These are phyloP conservation scores for Microsporum audouinii DNA, from an alignment of 2,329 filamentous ascomycete genomes.

Conservation along the genomic window DNA sequence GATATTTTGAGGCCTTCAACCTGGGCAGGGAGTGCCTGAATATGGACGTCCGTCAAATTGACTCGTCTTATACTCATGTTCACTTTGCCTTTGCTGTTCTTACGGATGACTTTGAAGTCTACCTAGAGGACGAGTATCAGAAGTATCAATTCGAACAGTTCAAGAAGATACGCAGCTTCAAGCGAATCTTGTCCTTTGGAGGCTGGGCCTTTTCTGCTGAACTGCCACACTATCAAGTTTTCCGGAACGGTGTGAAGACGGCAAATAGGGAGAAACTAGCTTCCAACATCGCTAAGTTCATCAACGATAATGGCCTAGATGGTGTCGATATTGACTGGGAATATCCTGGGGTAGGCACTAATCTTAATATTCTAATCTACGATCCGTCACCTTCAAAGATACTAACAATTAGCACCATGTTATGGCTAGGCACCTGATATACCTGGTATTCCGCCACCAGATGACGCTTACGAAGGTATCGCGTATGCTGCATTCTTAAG, in stretches of 20 bases:
- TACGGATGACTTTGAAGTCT: neutral
- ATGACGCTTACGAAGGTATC: conserved; percentile 23
- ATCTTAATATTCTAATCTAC: too few relatives aligned
- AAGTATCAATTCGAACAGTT: conserved; percentile 10
- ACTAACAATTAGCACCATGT: too few relatives aligned
- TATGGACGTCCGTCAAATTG: conserved; percentile 14
- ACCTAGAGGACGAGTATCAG: conserved; percentile 15
- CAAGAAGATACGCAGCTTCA: conserved; percentile 3
- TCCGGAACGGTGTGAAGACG: conserved; percentile 25
- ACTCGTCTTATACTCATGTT: conserved; percentile 18
- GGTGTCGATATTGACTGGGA: conserved; percentile 32
- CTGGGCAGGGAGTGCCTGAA: conserved; percentile 23
- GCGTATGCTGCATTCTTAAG: conserved; percentile 23
- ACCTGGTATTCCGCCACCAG: conserved; percentile 24
- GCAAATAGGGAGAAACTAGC: conserved; percentile 31
- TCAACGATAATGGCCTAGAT: conserved; percentile 31
- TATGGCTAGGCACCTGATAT: conserved; percentile 19
- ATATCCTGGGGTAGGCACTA: conserved; percentile 22
- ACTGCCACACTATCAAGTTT: conserved; percentile 27
- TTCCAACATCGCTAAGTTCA: conserved; percentile 30
- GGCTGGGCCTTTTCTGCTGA: conserved; percentile 35
- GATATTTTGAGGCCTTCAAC: conserved; percentile 26
- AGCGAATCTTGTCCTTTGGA: conserved; percentile 21
- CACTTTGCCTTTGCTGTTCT: conserved; percentile 29
- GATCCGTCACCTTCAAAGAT: too few relatives aligned